Evolutionary conservation across 78 protist genomes (phyloP).

Genomic region (Dictyostelium capitatum): DNA sequence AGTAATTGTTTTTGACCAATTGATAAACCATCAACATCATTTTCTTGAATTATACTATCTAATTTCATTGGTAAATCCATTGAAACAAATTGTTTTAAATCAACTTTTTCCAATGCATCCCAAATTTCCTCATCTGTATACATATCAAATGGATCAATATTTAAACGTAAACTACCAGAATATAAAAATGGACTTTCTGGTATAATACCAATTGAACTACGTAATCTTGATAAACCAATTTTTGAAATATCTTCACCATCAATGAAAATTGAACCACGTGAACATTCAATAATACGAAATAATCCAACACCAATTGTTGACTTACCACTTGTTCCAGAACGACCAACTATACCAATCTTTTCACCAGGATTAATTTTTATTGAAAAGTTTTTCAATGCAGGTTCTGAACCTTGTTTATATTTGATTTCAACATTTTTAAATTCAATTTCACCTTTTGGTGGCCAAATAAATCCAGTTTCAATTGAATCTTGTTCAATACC

Average conservation of each 20-base stretch:
- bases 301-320: conserved; percentile 79
- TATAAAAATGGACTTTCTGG: conserved; percentile 95
- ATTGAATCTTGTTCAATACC: neutral
- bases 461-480: conserved; percentile 82
- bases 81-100: conserved; percentile 23
- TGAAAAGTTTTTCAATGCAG: conserved; percentile 79
- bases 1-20: conserved; percentile 97
- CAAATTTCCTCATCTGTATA: conserved; percentile 65
- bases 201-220: conserved; percentile 89
- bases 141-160: conserved; percentile 66
- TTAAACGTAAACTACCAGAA: conserved; percentile 79
- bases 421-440: conserved; percentile 78
- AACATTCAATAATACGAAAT: conserved; percentile 79
- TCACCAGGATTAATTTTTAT: conserved; percentile 36
- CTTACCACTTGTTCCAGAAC: conserved; percentile 92
- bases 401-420: conserved; percentile 79
- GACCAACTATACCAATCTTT: conserved; percentile 92
- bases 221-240: conserved; percentile 62
- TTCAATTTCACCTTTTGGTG: conserved; percentile 69
- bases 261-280: conserved; percentile 44
- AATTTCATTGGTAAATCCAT: conserved; percentile 44
- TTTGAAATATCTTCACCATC: conserved; percentile 80
- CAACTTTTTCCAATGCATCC: conserved; percentile 78
- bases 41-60: neutral
- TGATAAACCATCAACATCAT: conserved; percentile 79